These are phyloP conservation scores for Gracilaria domingensis DNA, from an alignment of 23 red algal genomes.

Conservation along the genomic window DNA sequence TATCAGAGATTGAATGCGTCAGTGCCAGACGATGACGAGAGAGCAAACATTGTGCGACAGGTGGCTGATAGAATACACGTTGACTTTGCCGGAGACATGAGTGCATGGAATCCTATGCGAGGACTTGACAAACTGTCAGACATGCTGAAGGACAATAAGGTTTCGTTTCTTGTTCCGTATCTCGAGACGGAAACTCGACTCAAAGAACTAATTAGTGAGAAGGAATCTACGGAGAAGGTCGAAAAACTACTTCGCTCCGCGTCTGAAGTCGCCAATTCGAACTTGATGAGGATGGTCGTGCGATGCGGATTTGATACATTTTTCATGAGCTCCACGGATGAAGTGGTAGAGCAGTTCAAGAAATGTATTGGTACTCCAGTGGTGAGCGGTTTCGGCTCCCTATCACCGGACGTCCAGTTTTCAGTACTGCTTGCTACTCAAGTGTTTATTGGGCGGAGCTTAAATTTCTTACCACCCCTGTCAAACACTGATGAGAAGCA, in stretches of 20 bases:
- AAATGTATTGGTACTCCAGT: constrained; percentile 27
- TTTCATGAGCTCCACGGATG: constrained; percentile 39
- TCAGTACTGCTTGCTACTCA: constrained; percentile 47
- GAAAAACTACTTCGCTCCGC: constrained; percentile 33
- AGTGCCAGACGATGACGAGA: constrained; percentile 20
- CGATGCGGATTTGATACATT: constrained; percentile 43
- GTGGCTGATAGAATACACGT: constrained; percentile 35
- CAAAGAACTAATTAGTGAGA: constrained; percentile 31
- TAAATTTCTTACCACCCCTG: constrained; percentile 27
- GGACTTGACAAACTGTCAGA: constrained; percentile 34
- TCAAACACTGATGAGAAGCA: background rate
- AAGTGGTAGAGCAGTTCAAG: constrained; percentile 36
- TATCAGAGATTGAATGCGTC: constrained; percentile 31
- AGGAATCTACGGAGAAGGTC: background rate
- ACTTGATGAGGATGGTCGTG: constrained; percentile 46
- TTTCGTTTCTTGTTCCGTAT: constrained; percentile 55
- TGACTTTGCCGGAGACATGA: constrained; percentile 52
- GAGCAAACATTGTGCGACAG: background rate
- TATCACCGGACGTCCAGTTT: constrained; percentile 49
- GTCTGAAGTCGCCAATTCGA: background rate
- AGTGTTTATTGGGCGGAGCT: constrained; percentile 26
- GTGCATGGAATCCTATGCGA: constrained; percentile 33
- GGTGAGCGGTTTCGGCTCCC: constrained; percentile 7
- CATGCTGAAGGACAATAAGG: constrained; percentile 34
- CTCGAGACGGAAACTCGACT: constrained; percentile 13